Evolutionary conservation across 192 early-diverging fungal genomes (phyloP).

Genomic region (Backusella australiensis): DNA sequence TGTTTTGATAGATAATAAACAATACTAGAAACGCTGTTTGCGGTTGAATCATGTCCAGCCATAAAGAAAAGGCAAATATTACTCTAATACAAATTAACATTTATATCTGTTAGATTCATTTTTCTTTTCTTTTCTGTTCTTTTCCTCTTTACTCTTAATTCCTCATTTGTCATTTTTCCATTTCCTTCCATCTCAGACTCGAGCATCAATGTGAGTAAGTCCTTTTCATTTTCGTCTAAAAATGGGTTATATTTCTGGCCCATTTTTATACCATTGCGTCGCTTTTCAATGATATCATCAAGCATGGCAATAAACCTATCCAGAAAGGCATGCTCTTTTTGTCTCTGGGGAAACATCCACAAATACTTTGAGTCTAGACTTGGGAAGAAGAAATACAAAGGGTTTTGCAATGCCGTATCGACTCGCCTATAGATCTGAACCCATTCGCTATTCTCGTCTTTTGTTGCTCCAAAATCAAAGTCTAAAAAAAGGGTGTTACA

Average conservation of each 20-base stretch:
- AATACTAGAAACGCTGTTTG: slow-evolving; percentile 47
- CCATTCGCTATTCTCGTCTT: background rate
- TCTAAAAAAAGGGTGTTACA: background rate
- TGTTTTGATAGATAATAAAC: slow-evolving; percentile 46
- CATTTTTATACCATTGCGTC: background rate
- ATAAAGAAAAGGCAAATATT: slow-evolving; percentile 48
- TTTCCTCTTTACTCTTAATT: background rate
- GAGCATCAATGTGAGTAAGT: slow-evolving; percentile 31
- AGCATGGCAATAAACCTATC: background rate
- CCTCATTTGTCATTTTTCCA: background rate
- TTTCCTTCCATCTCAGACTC: slow-evolving; percentile 12
- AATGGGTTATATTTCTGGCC: background rate
- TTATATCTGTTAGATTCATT: background rate
- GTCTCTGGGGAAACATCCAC: slow-evolving; percentile 7
- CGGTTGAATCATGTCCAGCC: slow-evolving; percentile 60
- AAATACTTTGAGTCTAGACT: background rate
- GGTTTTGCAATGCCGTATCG: background rate
- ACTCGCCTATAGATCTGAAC: slow-evolving; percentile 9
- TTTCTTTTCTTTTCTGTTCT: background rate
- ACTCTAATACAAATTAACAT: background rate
- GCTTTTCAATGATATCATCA: background rate
- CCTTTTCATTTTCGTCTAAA: slow-evolving; percentile 24
- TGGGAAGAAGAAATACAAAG: background rate
- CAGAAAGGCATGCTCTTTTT: background rate
- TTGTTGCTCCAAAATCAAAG: slow-evolving; percentile 1